Percentiles rank a stretch among this genome's conserved stretches.
Evolutionary conservation across 192 early-diverging fungal genomes (phyloP).

Genomic region (Anaeromyces robustus): DNA sequence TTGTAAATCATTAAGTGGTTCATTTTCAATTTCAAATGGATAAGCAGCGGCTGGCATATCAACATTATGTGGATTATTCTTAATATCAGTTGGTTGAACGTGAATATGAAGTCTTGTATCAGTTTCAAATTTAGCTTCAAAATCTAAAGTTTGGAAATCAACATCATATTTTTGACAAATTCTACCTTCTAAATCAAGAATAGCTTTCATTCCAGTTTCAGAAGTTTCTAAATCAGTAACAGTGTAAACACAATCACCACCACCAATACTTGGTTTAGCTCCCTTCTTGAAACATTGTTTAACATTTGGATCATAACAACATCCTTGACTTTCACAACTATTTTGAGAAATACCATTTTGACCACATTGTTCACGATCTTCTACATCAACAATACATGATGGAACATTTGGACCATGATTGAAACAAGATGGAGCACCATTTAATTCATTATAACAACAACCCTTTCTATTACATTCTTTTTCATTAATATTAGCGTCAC

Average conservation of each 20-base stretch:
- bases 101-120: constrained; percentile 30
- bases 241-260: neutral
- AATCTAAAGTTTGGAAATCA: neutral
- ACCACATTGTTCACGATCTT: neutral
- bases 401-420: neutral
- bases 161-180: neutral
- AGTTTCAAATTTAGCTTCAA: constrained; percentile 32
- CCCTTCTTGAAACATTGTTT: neutral
- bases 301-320: neutral
- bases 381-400: neutral
- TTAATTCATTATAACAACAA: neutral
- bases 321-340: neutral
- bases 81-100: constrained; percentile 22
- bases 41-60: constrained; percentile 7
- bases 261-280: neutral
- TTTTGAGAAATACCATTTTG: neutral
- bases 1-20: constrained; percentile 7
- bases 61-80: constrained; percentile 18
- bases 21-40: constrained; percentile 6
- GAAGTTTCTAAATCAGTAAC: neutral
- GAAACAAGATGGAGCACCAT: neutral
- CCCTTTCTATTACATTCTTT: neutral
- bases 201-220: neutral
- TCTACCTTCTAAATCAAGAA: neutral
- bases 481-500: neutral